Evolutionary conservation across 495 filamentous ascomycete genomes (phyloP), one percentile per base, ranked within the genome.

Genomic region (Annulohypoxylon maeteangense): DNA sequence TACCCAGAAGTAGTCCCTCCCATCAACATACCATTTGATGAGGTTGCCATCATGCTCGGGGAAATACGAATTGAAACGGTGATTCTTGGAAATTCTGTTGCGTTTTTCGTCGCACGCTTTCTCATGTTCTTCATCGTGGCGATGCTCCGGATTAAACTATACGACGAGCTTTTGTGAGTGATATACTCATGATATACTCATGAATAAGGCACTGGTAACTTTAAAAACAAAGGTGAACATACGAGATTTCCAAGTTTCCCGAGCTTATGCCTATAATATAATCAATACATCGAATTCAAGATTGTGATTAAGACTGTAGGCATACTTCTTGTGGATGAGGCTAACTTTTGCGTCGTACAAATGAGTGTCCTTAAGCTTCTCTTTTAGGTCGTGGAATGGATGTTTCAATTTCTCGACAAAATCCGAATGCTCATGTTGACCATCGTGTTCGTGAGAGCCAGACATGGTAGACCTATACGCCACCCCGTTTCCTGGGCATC

Each of bases 11-110:
- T 98, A 98, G 79, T 98, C 92, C 38, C 91, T 83, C 0, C 91
- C 95, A 76, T 98, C 95, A 7, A 97, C 92, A 83, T 98, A 98
- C 94, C 94, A 98, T 82, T 98, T 98, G 65, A 97, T 85, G 62
- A 90, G 87, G 77, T 98, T 97, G 10, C 92, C 92, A 12, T 93
- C 88, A 22, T 88, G 87, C 72, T 94, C 88, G 1, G 94, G 94
- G 4, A 94, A 94, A 78, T 93, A 99, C 11, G 92, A 94, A 11
- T 89, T 73, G 80, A 92, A 98, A n/a, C 94, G 89, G 68, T 98
- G 91, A 23, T 86, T 87, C 62, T 94, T 87, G 67, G 86, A 80
- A 65, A 97, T 91, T 18, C 76, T 82, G 20, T 83, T 88, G 45
- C 95, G 88, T 78, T 96, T 95, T 53, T 84, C 84, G 75, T 99